Conservation (phyloP, 352 stramenopile genomes). For the Phytopythium boreale region DNA sequence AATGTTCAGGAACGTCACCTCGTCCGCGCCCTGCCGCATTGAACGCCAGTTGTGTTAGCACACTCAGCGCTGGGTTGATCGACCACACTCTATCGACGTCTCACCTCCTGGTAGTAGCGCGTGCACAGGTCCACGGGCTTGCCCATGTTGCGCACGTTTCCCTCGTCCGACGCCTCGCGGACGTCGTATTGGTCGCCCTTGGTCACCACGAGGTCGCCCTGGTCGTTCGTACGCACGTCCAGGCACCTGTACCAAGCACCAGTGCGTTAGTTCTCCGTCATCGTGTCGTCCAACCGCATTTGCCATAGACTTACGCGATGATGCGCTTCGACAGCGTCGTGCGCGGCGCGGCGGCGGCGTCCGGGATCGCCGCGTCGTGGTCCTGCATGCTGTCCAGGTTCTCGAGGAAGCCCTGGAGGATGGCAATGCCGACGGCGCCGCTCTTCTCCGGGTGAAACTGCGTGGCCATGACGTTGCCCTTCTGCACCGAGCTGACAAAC, state of each 20-base stretch:
- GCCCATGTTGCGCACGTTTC: constrained; percentile 96
- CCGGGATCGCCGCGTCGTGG: constrained; percentile 43
- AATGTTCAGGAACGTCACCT: constrained; percentile 99
- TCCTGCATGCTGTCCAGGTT: constrained; percentile 34
- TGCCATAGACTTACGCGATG: constrained; percentile 78
- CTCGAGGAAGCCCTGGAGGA: constrained; percentile 93
- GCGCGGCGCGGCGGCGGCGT: constrained; percentile 15
- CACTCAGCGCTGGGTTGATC: background rate
- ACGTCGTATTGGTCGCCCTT: constrained; percentile 99
- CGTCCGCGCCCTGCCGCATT: constrained; percentile 78
- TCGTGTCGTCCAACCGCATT: background rate
- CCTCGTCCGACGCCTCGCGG: constrained; percentile 79
- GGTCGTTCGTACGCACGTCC: constrained; percentile 96
- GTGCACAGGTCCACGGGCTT: constrained; percentile 95
- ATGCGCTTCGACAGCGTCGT: constrained; percentile 94
- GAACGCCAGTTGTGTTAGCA: background rate
- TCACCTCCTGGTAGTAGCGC: constrained; percentile 93
- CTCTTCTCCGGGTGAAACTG: constrained; percentile 99
- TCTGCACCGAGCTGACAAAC: constrained; percentile 94
- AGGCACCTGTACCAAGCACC: constrained; percentile 68
- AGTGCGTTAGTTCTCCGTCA: constrained; percentile 4
- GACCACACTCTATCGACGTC: too few relatives aligned
- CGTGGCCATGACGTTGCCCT: constrained; percentile 95
- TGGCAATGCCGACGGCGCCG: constrained; percentile 87
- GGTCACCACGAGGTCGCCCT: constrained; percentile 97